Base-by-base conservation (phyloP, 768 basidiomycete species). In the Lepiota brunneoincarnata region DNA sequence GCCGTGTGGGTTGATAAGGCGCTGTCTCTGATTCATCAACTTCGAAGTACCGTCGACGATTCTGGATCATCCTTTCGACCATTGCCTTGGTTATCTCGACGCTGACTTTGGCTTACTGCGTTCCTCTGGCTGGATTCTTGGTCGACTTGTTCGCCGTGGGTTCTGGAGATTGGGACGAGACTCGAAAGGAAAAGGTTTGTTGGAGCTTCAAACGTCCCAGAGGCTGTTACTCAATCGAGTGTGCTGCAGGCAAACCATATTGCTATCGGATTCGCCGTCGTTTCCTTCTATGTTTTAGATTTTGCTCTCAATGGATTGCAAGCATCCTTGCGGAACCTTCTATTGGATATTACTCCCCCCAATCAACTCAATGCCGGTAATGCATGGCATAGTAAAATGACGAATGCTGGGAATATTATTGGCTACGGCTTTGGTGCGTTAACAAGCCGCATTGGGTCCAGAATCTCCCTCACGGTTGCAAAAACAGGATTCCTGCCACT, bases 301-400 rank as follows among this genome's bases (percentile, higher is more conserved):
- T 99, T 99, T 65, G 91, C 93, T n/a, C 78, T 99, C 54, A 99
- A 99, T 68, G 97, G 92, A 3, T 71, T 96, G 42, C 93, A 96
- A 77, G 92, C 91, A 2, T 96, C 93, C 10, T 75, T 98, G 31
- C 78, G 94, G 46, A 97, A 97, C 69, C 82, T 99, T n/a, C 77
- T 98, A 11, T 78, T 99, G 55, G 97, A 99, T 66, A 73, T 96
- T 47, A 83, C 92, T 0, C 95, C 97, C 5, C 82, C 91, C 12
- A 82, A 86, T 57, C 96, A 98, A 67, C 81, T 98, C 11, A 93
- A 87, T 52, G 80, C 85, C n/a, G 93, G 89, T 3, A 99, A 98
- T 72, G 97, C 97, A 31, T 99, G 96, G 94, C 94, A 98, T 58
- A 90, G 95, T 42, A 79, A 93, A 57, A 97, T 98, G 90, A 88